A percentile compares a stretch with the other conserved stretches of the same genome.
phyloP scores from a whole-genome alignment of 2,329 filamentous ascomycete species.

The Arthrinium puccinioides region DNA sequence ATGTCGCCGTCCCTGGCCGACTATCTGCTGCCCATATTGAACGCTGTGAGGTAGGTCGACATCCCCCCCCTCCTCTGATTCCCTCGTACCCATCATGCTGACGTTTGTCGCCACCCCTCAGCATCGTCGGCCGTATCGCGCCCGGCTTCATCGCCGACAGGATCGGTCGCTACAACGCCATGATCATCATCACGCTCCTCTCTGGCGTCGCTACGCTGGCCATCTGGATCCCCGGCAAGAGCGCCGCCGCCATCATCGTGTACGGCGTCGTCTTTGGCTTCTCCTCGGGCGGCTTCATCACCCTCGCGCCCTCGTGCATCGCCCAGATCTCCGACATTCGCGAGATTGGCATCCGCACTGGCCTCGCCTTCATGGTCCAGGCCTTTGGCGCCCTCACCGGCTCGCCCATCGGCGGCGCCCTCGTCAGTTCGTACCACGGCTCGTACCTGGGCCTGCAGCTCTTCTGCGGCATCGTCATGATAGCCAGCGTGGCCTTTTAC shows the following conservation, averaged over 20 bases:
- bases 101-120: too few species aligned
- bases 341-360: slow-evolving; percentile 62
- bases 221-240: slow-evolving; percentile 33
- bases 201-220: slow-evolving; percentile 30
- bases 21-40: slow-evolving; percentile 51
- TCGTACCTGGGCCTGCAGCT: slow-evolving; percentile 56
- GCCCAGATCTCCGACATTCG: slow-evolving; percentile 65
- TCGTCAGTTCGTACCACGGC: slow-evolving; percentile 39
- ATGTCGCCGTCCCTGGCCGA: slow-evolving; percentile 32
- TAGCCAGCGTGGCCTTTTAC: slow-evolving; percentile 15
- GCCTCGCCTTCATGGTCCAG: slow-evolving; percentile 54
- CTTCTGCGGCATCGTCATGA: slow-evolving; percentile 50
- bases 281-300: slow-evolving; percentile 55
- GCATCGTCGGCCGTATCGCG: slow-evolving; percentile 4
- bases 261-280: slow-evolving; percentile 59
- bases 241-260: slow-evolving; percentile 47
- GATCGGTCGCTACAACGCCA: slow-evolving; percentile 30
- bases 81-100: too few species aligned
- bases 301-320: slow-evolving; percentile 53
- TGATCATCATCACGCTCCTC: slow-evolving; percentile 37
- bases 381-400: slow-evolving; percentile 60
- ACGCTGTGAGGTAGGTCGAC: slow-evolving; percentile 24
- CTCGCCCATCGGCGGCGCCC: slow-evolving; percentile 59
- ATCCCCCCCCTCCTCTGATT: neutral
- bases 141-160: neutral